Evolutionary conservation across 2,329 filamentous ascomycete species (phyloP).

Genomic region (Orbilia quercus): DNA sequence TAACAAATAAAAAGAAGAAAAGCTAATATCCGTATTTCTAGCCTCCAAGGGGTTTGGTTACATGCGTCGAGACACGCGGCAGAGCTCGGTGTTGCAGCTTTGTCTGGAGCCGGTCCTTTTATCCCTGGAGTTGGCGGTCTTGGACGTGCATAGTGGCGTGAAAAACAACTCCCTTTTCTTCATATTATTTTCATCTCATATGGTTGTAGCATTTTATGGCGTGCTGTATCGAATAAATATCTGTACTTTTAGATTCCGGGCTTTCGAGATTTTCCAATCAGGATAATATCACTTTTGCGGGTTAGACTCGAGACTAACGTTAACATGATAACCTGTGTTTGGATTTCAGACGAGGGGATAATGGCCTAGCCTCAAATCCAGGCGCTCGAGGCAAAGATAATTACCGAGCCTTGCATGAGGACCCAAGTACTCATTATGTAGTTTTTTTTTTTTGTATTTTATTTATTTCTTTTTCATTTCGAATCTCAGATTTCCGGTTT

Average conservation of each 20-base stretch:
- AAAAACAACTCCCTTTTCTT: background rate
- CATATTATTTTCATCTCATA: background rate
- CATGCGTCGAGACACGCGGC: conserved; percentile 11
- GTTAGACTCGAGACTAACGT: background rate
- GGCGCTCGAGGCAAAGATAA: too few relatives aligned
- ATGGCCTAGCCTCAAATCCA: too few relatives aligned
- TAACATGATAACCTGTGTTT: too few relatives aligned
- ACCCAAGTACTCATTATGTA: too few relatives aligned
- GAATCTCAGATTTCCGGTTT: too few relatives aligned
- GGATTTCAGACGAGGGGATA: too few relatives aligned
- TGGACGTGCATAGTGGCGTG: background rate
- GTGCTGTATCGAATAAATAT: conserved; percentile 4
- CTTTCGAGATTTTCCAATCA: background rate
- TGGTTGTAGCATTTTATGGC: conserved; percentile 16
- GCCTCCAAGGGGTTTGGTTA: conserved; percentile 42
- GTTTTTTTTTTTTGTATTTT: too few relatives aligned
- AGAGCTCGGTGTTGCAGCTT: background rate
- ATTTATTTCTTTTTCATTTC: too few relatives aligned
- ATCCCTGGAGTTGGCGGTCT: background rate
- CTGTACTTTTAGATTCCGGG: background rate
- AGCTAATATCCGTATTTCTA: conserved; percentile 11
- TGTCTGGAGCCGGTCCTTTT: background rate
- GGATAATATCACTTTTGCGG: background rate
- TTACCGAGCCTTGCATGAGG: too few relatives aligned
- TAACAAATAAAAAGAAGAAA: too few relatives aligned